Evolutionary conservation across 1,284 basidiomycete genomes (phyloP), one percentile per base, ranked within the genome.

Genomic region (Boletus semigastroideus): DNA sequence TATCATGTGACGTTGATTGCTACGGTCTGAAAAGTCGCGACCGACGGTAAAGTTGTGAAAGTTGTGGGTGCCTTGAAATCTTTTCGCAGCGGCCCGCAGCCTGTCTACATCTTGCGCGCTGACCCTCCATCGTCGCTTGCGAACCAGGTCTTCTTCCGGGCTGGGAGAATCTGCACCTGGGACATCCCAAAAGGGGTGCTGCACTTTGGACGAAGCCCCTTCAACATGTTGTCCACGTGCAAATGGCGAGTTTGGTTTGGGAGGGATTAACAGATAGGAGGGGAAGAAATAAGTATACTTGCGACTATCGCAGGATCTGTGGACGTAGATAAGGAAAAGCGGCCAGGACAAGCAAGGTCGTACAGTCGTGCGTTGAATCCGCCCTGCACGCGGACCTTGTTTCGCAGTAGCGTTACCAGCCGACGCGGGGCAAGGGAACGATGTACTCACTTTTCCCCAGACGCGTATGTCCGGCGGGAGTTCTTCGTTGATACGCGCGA

Each of bases 251-350:
- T 76, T 80, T 1, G 92, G 90, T 65, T 89, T 90, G 2, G 97
- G 94, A 2, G 96, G 95, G 17, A 99, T 79, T 53, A 99, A 83
- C 43, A 96, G 82, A 71, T 98, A 98, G 2, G 93, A 90, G 0
- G 97, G 97, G 60, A 99, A 87, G 71, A 93, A 92, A 71, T 99
- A 99, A 43, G 96, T 96, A 75, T 99, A 99, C 72, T 93, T 91
- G 53, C 96, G 82, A 59, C 93, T 95, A 69, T 98, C 95, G 71
- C 94, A 96, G 1, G 84, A 78, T 49, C 92, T 94, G 63, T 44
- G 30, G 51, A 43, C 43, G 38, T 30, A 1, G 41, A 54, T 66
- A 30, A 62, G 33, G 10, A 25, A 13, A 36, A 27, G 16, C 10
- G 3, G 3, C 20, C 37, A 51, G 16, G 40, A 27, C 16, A 42